A percentile compares a stretch with the other conserved stretches of the same genome.
Evolutionary conservation across 495 filamentous ascomycete species (phyloP).

Genomic region (Lophium mytilinum): DNA sequence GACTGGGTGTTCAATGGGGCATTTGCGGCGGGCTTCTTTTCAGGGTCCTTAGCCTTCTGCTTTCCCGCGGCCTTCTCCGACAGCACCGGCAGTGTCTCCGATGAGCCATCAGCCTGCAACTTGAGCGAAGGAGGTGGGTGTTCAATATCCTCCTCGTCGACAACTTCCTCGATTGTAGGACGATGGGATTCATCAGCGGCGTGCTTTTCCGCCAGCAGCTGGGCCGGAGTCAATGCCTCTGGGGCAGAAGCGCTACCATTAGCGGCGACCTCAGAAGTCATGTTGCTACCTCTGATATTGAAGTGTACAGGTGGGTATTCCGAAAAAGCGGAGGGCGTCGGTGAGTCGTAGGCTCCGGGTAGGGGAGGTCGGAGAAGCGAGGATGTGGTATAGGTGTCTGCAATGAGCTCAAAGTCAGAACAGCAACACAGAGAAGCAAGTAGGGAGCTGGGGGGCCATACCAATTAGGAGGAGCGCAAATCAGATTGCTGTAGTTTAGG

Average conservation of each 20-base stretch:
- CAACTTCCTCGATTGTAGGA: slow-evolving; percentile 66
- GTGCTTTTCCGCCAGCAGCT: slow-evolving; percentile 73
- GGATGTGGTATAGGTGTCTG: too few relatives aligned
- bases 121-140: slow-evolving; percentile 46
- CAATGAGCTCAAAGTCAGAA: too few relatives aligned
- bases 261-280: slow-evolving; percentile 41
- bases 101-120: slow-evolving; percentile 25
- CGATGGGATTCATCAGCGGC: slow-evolving; percentile 55
- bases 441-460: too few relatives aligned
- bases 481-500: too few relatives aligned
- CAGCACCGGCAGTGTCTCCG: slow-evolving; percentile 34
- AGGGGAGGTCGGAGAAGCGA: too few relatives aligned
- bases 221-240: slow-evolving; percentile 47
- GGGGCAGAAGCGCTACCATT: slow-evolving; percentile 16
- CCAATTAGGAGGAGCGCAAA: too few relatives aligned
- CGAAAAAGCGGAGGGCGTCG: too few relatives aligned
- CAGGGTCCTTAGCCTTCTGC: slow-evolving; percentile 43
- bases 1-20: slow-evolving; percentile 64
- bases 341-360: too few relatives aligned
- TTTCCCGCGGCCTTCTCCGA: slow-evolving; percentile 56
- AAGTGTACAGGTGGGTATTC: too few relatives aligned
- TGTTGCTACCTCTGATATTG: slow-evolving; percentile 20
- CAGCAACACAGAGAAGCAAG: too few relatives aligned
- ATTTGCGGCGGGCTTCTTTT: slow-evolving; percentile 33
- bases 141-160: slow-evolving; percentile 67